These are phyloP conservation scores for Trapa bicornis DNA, from an alignment of 345 rosid genomes.

Conservation along the genomic window DNA sequence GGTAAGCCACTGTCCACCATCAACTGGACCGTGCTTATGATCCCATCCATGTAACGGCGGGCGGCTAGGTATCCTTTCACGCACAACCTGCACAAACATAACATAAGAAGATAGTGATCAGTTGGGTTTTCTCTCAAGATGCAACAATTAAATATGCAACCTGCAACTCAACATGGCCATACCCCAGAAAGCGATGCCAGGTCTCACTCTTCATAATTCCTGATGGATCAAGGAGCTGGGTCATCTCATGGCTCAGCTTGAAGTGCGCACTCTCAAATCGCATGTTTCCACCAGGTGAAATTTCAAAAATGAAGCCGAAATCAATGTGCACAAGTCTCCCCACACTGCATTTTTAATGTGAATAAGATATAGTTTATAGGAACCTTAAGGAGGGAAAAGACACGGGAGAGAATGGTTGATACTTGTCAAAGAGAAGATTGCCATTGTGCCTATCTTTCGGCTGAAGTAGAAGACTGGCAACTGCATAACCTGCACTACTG, in stretches of 20 bases:
- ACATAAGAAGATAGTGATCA: background rate
- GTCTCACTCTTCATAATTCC: slow-evolving; percentile 90
- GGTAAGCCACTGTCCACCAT: slow-evolving; percentile 99
- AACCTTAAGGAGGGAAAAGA: background rate
- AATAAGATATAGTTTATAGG: background rate
- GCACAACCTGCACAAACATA: slow-evolving; percentile 42
- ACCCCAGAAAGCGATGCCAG: slow-evolving; percentile 79
- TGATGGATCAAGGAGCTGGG: slow-evolving; percentile 85
- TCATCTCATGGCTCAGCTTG: slow-evolving; percentile 99
- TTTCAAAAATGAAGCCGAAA: slow-evolving; percentile 94
- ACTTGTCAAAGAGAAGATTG: slow-evolving; percentile 95
- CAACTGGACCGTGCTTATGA: slow-evolving; percentile 62
- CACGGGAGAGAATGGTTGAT: slow-evolving; percentile 10
- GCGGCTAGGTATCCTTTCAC: slow-evolving; percentile 89
- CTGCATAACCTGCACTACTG: slow-evolving; percentile 99
- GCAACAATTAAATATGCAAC: no score
- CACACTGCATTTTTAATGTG: slow-evolving; percentile 28
- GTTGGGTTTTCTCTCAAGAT: background rate
- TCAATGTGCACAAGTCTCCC: slow-evolving; percentile 98
- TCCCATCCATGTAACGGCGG: slow-evolving; percentile 81
- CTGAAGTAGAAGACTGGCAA: slow-evolving; percentile 90
- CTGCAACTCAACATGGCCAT: background rate
- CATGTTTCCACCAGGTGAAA: slow-evolving; percentile 94
- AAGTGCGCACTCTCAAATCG: slow-evolving; percentile 96
- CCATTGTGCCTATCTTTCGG: slow-evolving; percentile 99